A percentile compares a stretch with the other conserved stretches of the same genome.
Evolutionary conservation across 306 rosid genomes (phyloP).

Genomic region (Lablab purpureus): DNA sequence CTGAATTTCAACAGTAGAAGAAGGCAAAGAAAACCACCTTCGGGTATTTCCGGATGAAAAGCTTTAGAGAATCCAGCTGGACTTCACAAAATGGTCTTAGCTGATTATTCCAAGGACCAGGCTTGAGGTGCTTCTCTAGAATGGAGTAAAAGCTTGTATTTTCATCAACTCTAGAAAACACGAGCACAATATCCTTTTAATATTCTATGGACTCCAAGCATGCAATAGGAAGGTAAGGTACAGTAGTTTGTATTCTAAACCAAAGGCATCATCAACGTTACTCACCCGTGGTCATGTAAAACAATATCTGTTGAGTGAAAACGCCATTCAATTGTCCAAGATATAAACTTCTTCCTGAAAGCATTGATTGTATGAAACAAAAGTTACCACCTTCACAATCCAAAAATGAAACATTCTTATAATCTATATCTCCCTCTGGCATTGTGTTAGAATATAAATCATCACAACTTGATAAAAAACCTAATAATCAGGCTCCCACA

Average conservation of each 20-base stretch:
- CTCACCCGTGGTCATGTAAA: slow-evolving; percentile 81
- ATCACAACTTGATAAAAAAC: background rate
- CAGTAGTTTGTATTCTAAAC: background rate
- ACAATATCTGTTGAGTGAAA: slow-evolving; percentile 71
- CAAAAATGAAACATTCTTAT: slow-evolving; percentile 23
- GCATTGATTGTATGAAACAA: slow-evolving; percentile 26
- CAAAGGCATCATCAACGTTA: slow-evolving; percentile 22
- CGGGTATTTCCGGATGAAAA: slow-evolving; percentile 73
- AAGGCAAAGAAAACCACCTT: slow-evolving; percentile 61
- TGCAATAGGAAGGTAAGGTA: slow-evolving; percentile 10
- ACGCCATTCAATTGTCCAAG: slow-evolving; percentile 93
- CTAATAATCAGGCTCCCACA: background rate
- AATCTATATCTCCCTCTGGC: background rate
- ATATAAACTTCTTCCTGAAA: slow-evolving; percentile 78
- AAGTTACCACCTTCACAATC: slow-evolving; percentile 23
- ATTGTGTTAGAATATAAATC: background rate
- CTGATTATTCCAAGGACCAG: slow-evolving; percentile 80
- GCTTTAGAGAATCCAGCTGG: slow-evolving; percentile 65
- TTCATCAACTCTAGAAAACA: slow-evolving; percentile 69
- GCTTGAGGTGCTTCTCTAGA: slow-evolving; percentile 75
- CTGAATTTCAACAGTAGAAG: slow-evolving; percentile 15
- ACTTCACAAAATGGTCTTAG: slow-evolving; percentile 68
- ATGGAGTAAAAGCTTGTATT: slow-evolving; percentile 58
- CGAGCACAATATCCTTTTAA: slow-evolving; percentile 36
- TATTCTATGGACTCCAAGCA: slow-evolving; percentile 29